Evolutionary conservation across 306 rosid genomes (phyloP).

Genomic region (Oxytropis ochrocephala): DNA sequence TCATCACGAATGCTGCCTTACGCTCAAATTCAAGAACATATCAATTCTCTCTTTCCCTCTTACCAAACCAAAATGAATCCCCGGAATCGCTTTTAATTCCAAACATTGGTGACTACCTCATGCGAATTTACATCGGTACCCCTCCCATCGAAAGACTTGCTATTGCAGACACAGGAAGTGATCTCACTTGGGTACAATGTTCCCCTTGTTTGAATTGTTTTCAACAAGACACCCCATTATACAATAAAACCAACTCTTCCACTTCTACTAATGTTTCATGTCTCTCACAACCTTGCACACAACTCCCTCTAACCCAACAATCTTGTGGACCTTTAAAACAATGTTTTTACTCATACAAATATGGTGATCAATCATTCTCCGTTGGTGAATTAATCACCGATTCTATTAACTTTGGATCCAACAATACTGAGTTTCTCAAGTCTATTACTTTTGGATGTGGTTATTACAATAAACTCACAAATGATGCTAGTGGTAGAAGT

Average conservation of each 20-base stretch:
- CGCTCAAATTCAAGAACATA: background rate
- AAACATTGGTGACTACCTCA: background rate
- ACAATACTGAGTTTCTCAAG: background rate
- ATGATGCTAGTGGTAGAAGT: too few relatives aligned
- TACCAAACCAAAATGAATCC: background rate
- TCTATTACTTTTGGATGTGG: background rate
- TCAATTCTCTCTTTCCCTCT: background rate
- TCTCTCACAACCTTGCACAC: too few relatives aligned
- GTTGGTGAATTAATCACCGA: background rate
- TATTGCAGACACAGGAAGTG: conserved; percentile 18
- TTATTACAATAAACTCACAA: too few relatives aligned
- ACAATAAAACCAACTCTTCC: background rate
- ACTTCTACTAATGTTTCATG: background rate
- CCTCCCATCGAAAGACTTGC: conserved; percentile 9
- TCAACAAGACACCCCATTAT: background rate
- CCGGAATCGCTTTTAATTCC: background rate
- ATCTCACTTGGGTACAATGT: background rate
- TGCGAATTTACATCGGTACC: conserved; percentile 6
- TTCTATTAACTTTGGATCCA: background rate
- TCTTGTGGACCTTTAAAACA: background rate
- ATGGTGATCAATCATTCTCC: background rate
- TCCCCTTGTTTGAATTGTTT: background rate
- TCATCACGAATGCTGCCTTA: background rate
- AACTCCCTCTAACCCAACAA: background rate
- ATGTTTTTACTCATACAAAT: background rate